These are phyloP conservation scores for Diplodia sapinea DNA, from an alignment of 2,329 filamentous ascomycete species.

Conservation along the genomic window DNA sequence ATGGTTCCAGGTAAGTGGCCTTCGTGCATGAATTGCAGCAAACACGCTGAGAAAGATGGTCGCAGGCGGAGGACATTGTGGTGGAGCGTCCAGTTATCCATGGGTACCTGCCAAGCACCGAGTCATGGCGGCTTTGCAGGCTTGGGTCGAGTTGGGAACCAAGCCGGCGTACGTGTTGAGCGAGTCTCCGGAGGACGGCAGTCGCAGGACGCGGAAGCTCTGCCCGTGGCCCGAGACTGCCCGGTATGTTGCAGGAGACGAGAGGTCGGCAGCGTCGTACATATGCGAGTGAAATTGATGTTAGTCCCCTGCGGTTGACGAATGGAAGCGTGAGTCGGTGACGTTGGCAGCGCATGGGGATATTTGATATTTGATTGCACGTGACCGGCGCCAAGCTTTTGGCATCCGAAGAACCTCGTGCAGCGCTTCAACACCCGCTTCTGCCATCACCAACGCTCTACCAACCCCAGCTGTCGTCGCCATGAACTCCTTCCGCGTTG, in stretches of 20 bases:
- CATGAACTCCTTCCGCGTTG: constrained; percentile 96
- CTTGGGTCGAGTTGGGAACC: constrained; percentile 27
- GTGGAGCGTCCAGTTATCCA: constrained; percentile 12
- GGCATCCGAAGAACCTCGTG: constrained; percentile 30
- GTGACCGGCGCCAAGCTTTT: constrained; percentile 31
- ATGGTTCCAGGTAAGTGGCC: constrained; percentile 29
- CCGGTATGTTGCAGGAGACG: neutral
- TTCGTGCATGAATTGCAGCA: too few species aligned
- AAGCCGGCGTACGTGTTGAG: constrained; percentile 24
- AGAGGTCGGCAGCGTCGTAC: constrained; percentile 5
- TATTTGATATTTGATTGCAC: neutral
- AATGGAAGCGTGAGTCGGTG: neutral
- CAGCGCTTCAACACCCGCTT: constrained; percentile 20
- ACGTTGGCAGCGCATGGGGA: neutral
- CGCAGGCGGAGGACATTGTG: constrained; percentile 28
- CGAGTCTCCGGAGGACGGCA: constrained; percentile 11
- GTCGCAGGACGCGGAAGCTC: constrained; percentile 21
- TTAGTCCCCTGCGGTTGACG: too few species aligned
- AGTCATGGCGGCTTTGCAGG: constrained; percentile 18
- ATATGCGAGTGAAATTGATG: neutral
- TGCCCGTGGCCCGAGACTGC: constrained; percentile 30
- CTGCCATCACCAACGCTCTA: constrained; percentile 28
- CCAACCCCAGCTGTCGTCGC: constrained; percentile 36
- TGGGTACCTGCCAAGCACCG: constrained; percentile 21
- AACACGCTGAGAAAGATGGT: neutral